Percentiles rank a stretch among this genome's conserved stretches.
These are phyloP conservation scores for Syzygium syzygioides DNA, from an alignment of 441 rosid species.

Conservation along the genomic window DNA sequence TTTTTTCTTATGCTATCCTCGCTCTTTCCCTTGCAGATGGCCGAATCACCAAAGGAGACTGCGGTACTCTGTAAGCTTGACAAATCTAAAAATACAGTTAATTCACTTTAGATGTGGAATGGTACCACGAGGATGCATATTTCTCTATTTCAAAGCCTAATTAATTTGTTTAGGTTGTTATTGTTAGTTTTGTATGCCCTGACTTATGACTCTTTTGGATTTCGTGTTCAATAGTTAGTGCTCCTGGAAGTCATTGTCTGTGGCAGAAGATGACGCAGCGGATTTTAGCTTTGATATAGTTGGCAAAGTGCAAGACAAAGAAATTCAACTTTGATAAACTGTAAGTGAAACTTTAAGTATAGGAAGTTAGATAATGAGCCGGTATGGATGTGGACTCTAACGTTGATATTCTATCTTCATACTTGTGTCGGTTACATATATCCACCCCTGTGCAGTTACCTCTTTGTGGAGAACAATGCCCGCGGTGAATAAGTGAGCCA, in stretches of 20 bases:
- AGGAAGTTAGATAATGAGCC: not conserved
- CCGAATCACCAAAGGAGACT: not conserved
- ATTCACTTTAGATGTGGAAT: not conserved
- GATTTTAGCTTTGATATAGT: slow-evolving; percentile 56
- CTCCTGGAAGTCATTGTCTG: slow-evolving; percentile 74
- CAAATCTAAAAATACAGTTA: not conserved
- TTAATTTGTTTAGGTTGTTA: no score
- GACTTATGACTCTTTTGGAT: not conserved
- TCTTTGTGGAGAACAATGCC: not conserved
- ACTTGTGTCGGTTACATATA: not conserved
- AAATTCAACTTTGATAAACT: slow-evolving; percentile 31
- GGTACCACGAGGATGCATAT: not conserved
- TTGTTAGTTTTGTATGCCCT: not conserved
- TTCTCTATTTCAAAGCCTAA: not conserved
- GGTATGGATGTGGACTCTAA: not conserved
- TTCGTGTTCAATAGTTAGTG: no score
- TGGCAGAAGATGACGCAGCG: slow-evolving; percentile 47
- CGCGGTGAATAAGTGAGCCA: not conserved
- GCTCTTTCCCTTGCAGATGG: not conserved
- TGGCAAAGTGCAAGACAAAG: slow-evolving; percentile 48
- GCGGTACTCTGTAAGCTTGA: not conserved
- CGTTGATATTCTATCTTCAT: not conserved
- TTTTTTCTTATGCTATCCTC: not conserved
- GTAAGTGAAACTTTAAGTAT: not conserved
- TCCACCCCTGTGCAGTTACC: not conserved